Base-by-base conservation (phyloP, 2,329 filamentous ascomycete species). In the Ophiognomonia clavigignenti-juglandacearum region DNA sequence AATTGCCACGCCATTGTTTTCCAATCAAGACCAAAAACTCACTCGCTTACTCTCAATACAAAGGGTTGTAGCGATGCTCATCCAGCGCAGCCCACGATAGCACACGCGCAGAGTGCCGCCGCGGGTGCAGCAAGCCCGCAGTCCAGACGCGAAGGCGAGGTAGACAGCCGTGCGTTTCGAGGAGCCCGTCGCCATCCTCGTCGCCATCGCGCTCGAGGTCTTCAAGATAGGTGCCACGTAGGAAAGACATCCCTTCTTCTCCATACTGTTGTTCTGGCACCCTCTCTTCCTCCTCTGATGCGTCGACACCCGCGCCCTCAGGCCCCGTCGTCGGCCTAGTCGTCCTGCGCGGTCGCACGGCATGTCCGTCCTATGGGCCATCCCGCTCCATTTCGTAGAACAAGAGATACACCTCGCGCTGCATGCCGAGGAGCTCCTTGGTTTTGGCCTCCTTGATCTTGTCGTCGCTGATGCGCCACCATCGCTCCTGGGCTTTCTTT, bases 401-500 rank as follows among this genome's bases (percentile, higher is more conserved):
- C 43, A 98, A 67, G 62, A 98, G 71, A 64, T 98, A 98, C 1
- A 97, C 92, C 66, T 98, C 93, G 59, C 85, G 85, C 67, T 96
- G 90, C 90, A 96, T 96, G 7, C 83, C 82, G 48, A 98, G 66
- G 6, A 98, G 89, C 57, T 98, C 93, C 45, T 77, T 81, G 6
- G 91, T 97, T 72, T 91, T 96, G 56, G 89, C 86, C 67, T 97
- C 92, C 62, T 92, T 93, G 59, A 97, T 82, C 67, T 95, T 96
- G 56, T 98, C 93, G 63, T 98, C 93, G 55, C 91, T 96, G 55
- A 98, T 95, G 29, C 93, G 82, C 93, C 93, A 98, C 93, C 93
- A 98, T 34, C 86, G 82, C 60, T 95, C 85, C 37, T 76, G 78
- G 11, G 71, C 66, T 56, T 79, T n/a, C n/a, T n/a, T 82, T 53